Percentiles rank a stretch among this genome's conserved stretches.
These are phyloP conservation scores for Stachybotrys elegans DNA, from an alignment of 2,329 filamentous ascomycete genomes.

Conservation along the genomic window DNA sequence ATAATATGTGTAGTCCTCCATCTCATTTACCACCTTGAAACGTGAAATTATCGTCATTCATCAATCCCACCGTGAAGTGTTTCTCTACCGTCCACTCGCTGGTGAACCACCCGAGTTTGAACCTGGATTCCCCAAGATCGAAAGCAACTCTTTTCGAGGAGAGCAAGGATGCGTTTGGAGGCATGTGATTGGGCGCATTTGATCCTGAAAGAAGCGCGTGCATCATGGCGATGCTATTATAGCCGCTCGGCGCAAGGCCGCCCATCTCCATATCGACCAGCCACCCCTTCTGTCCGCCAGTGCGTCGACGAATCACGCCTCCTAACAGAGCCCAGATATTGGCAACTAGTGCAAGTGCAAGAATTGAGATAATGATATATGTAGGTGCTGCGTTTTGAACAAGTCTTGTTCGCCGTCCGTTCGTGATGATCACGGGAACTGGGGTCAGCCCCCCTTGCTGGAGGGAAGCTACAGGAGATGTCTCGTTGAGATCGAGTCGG, in stretches of 20 bases:
- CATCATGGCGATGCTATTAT: background rate
- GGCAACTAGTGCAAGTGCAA: background rate
- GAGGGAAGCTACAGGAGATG: background rate
- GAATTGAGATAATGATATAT: background rate
- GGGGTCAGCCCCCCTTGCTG: background rate
- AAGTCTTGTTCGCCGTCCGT: background rate
- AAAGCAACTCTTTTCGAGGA: no score
- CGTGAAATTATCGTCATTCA: no score
- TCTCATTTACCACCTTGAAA: no score
- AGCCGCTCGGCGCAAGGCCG: background rate
- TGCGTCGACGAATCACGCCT: background rate
- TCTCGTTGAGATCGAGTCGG: background rate
- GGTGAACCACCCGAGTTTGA: no score
- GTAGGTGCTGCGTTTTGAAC: background rate
- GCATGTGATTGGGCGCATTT: no score
- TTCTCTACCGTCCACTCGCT: no score
- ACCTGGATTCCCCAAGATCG: no score
- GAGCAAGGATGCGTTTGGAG: no score
- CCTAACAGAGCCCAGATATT: background rate
- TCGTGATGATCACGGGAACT: background rate
- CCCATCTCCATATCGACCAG: constrained; percentile 1
- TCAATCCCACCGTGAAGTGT: no score
- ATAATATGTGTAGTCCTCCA: no score
- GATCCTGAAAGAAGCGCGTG: background rate
- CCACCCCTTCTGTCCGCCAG: background rate